Percentiles rank a stretch among this genome's conserved stretches.
These are phyloP conservation scores for Clohesyomyces aquaticus DNA, from an alignment of 495 filamentous ascomycete genomes.

Conservation along the genomic window DNA sequence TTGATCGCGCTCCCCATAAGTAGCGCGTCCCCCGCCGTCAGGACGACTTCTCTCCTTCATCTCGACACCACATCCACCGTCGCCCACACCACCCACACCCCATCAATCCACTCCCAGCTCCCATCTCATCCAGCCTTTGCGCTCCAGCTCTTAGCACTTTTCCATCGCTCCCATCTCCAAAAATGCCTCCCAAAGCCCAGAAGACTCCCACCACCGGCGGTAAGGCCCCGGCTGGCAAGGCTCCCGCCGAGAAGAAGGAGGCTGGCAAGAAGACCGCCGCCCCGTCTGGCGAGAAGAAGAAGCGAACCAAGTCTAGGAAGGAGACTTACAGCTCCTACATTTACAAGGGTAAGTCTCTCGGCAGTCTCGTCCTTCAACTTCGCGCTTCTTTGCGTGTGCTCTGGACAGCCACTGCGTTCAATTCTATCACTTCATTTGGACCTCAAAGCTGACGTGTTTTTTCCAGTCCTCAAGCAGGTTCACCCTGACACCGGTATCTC, in stretches of 20 bases:
- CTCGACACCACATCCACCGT: slow-evolving; percentile 28
- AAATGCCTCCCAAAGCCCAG: slow-evolving; percentile 95
- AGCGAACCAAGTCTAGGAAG: slow-evolving; percentile 99
- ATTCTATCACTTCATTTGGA: too few relatives aligned
- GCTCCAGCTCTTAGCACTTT: slow-evolving; percentile 19
- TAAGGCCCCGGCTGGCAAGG: slow-evolving; percentile 94
- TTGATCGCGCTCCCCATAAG: slow-evolving; percentile 37
- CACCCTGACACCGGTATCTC: slow-evolving; percentile 99
- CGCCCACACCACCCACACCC: neutral
- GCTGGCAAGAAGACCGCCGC: slow-evolving; percentile 98
- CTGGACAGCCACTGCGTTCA: too few relatives aligned
- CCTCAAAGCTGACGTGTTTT: slow-evolving; percentile 49
- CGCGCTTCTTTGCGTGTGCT: slow-evolving; percentile 15
- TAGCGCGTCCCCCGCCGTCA: slow-evolving; percentile 39
- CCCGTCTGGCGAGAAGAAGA: slow-evolving; percentile 97
- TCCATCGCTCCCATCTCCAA: slow-evolving; percentile 40
- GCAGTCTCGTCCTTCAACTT: slow-evolving; percentile 30
- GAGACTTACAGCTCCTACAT: slow-evolving; percentile 99
- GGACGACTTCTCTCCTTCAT: slow-evolving; percentile 37
- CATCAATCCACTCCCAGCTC: slow-evolving; percentile 13
- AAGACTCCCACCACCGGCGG: slow-evolving; percentile 97
- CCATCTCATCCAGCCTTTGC: neutral
- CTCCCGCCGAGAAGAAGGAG: slow-evolving; percentile 97
- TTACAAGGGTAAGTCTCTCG: slow-evolving; percentile 85
- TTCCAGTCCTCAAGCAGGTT: slow-evolving; percentile 95